Evolutionary conservation across 352 stramenopile genomes (phyloP).

Genomic region (Globisporangium polare): DNA sequence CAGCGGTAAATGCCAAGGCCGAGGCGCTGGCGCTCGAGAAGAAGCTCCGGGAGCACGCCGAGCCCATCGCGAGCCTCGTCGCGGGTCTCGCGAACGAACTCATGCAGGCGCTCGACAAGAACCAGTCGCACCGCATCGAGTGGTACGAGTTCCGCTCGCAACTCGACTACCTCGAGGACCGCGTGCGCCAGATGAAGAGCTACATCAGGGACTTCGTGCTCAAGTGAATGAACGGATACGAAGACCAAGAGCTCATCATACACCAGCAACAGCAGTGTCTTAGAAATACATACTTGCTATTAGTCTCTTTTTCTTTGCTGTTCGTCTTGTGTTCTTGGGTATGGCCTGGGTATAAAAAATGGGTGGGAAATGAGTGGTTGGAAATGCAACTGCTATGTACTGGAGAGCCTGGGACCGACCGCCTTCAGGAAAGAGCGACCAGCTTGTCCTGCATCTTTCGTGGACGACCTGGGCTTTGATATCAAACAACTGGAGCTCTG

Average conservation of each 20-base stretch:
- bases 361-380: neutral
- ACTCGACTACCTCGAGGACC: slow-evolving; percentile 61
- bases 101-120: slow-evolving; percentile 50
- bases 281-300: slow-evolving; percentile 1
- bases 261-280: neutral
- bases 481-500: slow-evolving; percentile 1
- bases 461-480: neutral
- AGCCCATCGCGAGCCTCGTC: slow-evolving; percentile 37
- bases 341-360: neutral
- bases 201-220: slow-evolving; percentile 47
- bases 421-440: neutral
- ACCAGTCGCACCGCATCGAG: slow-evolving; percentile 55
- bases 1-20: neutral
- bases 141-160: slow-evolving; percentile 76
- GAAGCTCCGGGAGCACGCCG: slow-evolving; percentile 2
- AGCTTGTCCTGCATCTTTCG: neutral
- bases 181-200: slow-evolving; percentile 43
- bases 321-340: neutral
- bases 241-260: neutral
- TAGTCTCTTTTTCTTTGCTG: too few relatives aligned
- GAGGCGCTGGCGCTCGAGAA: slow-evolving; percentile 6
- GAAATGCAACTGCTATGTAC: neutral
- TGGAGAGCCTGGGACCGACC: neutral
- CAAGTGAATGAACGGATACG: neutral
- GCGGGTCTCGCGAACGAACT: slow-evolving; percentile 49